Base-by-base conservation (phyloP, 257 asterid genomes). In the Solanum tacnaense region DNA sequence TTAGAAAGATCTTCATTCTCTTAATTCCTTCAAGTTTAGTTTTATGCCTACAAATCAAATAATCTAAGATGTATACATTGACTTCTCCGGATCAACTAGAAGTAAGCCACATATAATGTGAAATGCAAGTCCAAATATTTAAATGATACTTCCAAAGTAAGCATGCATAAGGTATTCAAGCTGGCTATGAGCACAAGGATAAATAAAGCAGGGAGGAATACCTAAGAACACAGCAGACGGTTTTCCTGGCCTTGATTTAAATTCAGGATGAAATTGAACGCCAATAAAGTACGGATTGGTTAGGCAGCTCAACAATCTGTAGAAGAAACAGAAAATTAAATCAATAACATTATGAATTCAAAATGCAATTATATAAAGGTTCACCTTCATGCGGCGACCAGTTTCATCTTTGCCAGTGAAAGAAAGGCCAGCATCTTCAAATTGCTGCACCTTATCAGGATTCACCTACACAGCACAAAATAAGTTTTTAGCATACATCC, bases 251-350 rank as follows among this genome's bases (percentile, higher is more conserved):
- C 96, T 91, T 67, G 98, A 94, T 90, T 93, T 94, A 68, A 93
- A 94, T 89, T 94, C 98, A 1, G 98, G 98, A 86, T 94, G 98
- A 89, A 94, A 94, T 75, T 94, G 98, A 82, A 93, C 96, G 2
- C 95, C 98, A 3, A 94, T 88, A 87, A 93, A 94, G 91, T 91
- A 94, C 41, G 98, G 96, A 90, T 94, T 94, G 96, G 86, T 85
- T 90, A 29, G 92, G 91, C 87, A 94, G 90, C 93, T 94, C 98
- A 79, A 93, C 87, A 90, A 94, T 94, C 96, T 94, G 94, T 89
- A 87, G 39, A 5, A 78, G 65, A 65, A 67, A 39, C 12, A 56
- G 29, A 34, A 74, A 58, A 73, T 79, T 72, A n/a, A 21, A 78
- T n/a, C 71, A 32, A 71, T 44, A 29, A 35, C 15, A 13, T 12